Evolutionary conservation across 371 early-diverging fungal species (phyloP).

Genomic region (Basidiobolus meristosporus): DNA sequence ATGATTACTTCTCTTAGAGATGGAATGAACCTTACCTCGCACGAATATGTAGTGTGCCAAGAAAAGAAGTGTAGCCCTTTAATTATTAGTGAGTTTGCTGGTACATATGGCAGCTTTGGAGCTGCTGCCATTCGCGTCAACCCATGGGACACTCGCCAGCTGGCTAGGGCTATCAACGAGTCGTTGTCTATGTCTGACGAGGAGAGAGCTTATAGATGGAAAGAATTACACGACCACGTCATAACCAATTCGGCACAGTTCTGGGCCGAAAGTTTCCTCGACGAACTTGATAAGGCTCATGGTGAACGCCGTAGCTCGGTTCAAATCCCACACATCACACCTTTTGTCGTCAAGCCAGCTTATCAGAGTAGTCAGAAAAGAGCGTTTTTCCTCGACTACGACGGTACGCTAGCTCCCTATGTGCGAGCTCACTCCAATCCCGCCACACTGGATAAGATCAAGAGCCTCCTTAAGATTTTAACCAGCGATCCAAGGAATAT

Average conservation of each 20-base stretch:
- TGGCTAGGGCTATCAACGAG: constrained; percentile 64
- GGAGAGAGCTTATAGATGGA: constrained; percentile 27
- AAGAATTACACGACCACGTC: constrained; percentile 40
- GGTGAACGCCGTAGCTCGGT: constrained; percentile 30
- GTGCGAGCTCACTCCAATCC: constrained; percentile 17
- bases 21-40: constrained; percentile 94
- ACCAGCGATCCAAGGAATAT: constrained; percentile 45
- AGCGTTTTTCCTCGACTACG: constrained; percentile 65
- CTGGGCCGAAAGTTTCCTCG: constrained; percentile 26
- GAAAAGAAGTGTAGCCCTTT: constrained; percentile 64
- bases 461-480: constrained; percentile 16
- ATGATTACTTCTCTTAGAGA: constrained; percentile 85
- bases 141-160: constrained; percentile 75
- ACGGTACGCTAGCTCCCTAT: constrained; percentile 63
- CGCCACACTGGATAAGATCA: constrained; percentile 6
- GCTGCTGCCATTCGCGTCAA: constrained; percentile 75
- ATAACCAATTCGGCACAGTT: constrained; percentile 52
- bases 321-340: constrained; percentile 32
- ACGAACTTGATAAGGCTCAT: constrained; percentile 30
- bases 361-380: constrained; percentile 26
- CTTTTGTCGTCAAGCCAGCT: constrained; percentile 14
- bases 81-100: constrained; percentile 87
- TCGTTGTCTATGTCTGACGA: constrained; percentile 46
- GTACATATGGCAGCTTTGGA: constrained; percentile 83
- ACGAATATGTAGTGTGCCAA: constrained; percentile 90